A percentile compares a stretch with the other conserved stretches of the same genome.
phyloP scores from a whole-genome alignment of 75 land plant species.

The Cupressus sempervirens region DNA sequence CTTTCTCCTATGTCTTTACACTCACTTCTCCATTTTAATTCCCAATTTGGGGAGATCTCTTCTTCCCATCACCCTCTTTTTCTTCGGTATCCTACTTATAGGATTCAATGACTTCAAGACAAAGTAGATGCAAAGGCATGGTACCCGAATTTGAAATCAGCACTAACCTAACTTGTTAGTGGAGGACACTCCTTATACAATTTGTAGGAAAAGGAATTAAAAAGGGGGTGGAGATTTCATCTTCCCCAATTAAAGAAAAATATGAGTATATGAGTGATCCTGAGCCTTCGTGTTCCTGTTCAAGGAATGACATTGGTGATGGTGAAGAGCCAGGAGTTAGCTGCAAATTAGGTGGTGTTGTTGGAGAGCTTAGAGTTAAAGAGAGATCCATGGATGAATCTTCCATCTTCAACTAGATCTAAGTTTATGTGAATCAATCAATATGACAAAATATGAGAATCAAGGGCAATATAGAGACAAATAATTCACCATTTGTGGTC shows the following conservation, averaged over 20 bases:
- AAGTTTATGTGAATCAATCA: no score
- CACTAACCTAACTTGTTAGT: not conserved
- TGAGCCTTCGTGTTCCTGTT: no score
- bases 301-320: not conserved
- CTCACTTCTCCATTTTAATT: not conserved
- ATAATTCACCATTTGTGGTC: no score
- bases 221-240: not conserved
- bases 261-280: not conserved
- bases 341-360: slow-evolving; percentile 7
- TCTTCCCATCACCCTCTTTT: no score
- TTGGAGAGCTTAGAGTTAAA: slow-evolving; percentile 28
- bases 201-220: not conserved
- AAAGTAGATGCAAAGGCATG: not conserved
- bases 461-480: no score
- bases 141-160: not conserved
- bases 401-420: no score
- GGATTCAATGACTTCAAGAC: not conserved
- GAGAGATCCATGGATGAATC: slow-evolving; percentile 21
- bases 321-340: slow-evolving; percentile 9
- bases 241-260: not conserved
- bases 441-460: no score
- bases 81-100: not conserved
- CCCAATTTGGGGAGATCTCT: not conserved
- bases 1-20: not conserved
- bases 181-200: slow-evolving; percentile 13